These are phyloP conservation scores for Daldinia sp. DNA, from an alignment of 2,329 filamentous ascomycete species.

Conservation along the genomic window DNA sequence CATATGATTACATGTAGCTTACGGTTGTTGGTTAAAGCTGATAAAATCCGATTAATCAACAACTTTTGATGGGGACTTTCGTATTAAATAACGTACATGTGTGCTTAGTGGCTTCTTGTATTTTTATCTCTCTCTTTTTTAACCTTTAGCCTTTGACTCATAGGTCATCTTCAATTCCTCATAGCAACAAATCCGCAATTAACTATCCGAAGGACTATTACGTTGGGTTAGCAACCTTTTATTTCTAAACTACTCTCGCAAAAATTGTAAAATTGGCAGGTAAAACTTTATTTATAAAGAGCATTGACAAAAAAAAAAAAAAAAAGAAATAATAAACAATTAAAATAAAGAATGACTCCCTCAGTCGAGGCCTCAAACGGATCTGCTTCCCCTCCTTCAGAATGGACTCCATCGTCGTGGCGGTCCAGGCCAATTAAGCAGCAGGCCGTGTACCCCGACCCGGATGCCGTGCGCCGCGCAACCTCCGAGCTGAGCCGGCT, in stretches of 20 bases:
- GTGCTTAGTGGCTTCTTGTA: neutral
- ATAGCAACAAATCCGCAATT: neutral
- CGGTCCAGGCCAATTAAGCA: conserved; percentile 83
- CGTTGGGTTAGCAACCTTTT: too few relatives aligned
- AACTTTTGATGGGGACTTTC: too few relatives aligned
- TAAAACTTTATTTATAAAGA: too few relatives aligned
- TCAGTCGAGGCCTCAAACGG: conserved; percentile 33
- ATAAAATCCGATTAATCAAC: too few relatives aligned
- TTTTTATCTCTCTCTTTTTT: neutral
- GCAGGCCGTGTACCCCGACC: conserved; percentile 75
- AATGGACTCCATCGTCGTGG: conserved; percentile 77
- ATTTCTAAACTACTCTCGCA: too few relatives aligned
- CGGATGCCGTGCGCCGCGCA: conserved; percentile 68
- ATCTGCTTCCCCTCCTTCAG: neutral
- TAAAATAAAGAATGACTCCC: conserved; percentile 32
- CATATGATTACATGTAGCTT: too few relatives aligned
- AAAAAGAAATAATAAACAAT: too few relatives aligned
- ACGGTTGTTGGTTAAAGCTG: too few relatives aligned
- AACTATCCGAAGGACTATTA: neutral
- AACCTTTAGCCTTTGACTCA: neutral
- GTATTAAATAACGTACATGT: too few relatives aligned
- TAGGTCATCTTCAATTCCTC: conserved; percentile 2
- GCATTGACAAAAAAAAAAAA: too few relatives aligned
- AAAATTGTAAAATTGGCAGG: too few relatives aligned
- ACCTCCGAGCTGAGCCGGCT: conserved; percentile 74